These are phyloP conservation scores for Irpex sp. DNA, from an alignment of 1,284 basidiomycete species.

Conservation along the genomic window DNA sequence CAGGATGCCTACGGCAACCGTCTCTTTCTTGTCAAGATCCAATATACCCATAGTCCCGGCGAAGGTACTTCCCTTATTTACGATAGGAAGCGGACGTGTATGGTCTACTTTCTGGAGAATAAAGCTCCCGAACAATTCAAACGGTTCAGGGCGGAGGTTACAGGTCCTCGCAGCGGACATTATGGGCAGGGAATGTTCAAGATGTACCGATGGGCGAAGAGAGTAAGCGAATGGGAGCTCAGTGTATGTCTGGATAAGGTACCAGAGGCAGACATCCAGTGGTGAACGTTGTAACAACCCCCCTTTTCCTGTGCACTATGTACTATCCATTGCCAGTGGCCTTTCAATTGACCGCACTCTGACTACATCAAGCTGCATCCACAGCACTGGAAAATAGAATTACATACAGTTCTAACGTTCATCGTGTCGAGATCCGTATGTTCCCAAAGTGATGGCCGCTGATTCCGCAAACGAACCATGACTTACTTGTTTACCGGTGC, in stretches of 20 bases:
- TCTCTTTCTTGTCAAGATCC: conserved; percentile 40
- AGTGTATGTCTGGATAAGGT: conserved; percentile 24
- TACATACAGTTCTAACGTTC: too few relatives aligned
- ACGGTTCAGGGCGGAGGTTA: conserved; percentile 18
- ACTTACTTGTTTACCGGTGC: too few relatives aligned
- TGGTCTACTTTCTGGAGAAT: conserved; percentile 24
- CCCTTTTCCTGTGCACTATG: neutral
- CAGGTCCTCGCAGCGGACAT: conserved; percentile 16
- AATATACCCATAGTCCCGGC: conserved; percentile 17
- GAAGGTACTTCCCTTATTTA: conserved; percentile 33
- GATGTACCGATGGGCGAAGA: conserved; percentile 31
- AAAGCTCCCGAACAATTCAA: conserved; percentile 14
- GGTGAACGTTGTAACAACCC: neutral
- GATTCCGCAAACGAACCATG: too few relatives aligned
- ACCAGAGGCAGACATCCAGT: conserved; percentile 19
- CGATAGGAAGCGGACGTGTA: conserved; percentile 37
- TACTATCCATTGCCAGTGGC: neutral
- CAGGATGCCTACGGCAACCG: conserved; percentile 32
- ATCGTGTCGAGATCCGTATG: too few relatives aligned
- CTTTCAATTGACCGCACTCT: neutral
- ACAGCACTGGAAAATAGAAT: too few relatives aligned
- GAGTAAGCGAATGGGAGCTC: conserved; percentile 24
- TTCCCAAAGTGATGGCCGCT: too few relatives aligned
- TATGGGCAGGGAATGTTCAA: conserved; percentile 17
- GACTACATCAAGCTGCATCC: neutral